Percentiles rank a stretch among this genome's conserved stretches.
Evolutionary conservation across 805 yeast species (phyloP).

Genomic region (Schizosaccharomyces japonicus): DNA sequence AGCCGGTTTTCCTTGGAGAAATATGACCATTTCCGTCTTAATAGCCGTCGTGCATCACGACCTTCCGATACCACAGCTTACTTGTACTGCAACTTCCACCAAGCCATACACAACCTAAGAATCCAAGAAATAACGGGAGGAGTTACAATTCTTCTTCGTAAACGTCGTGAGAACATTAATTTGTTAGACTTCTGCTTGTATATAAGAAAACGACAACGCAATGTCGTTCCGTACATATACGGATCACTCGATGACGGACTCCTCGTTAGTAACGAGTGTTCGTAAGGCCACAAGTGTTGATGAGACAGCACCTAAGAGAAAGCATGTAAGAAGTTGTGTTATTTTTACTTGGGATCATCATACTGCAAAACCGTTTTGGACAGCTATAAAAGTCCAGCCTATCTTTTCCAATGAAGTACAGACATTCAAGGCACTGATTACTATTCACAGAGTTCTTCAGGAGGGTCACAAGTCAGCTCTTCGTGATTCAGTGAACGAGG

Average conservation of each 20-base stretch:
- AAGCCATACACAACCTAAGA: too few relatives aligned
- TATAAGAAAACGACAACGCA: not conserved
- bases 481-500: slow-evolving; percentile 54
- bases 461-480: slow-evolving; percentile 86
- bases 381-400: slow-evolving; percentile 54
- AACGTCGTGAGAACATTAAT: too few relatives aligned
- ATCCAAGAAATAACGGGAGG: too few relatives aligned
- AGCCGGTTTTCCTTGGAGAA: too few relatives aligned
- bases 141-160: not conserved
- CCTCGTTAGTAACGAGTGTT: slow-evolving; percentile 25
- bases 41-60: too few relatives aligned
- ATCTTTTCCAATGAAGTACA: slow-evolving; percentile 63
- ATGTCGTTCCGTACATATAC: not conserved
- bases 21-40: too few relatives aligned
- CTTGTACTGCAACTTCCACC: too few relatives aligned
- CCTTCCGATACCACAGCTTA: too few relatives aligned
- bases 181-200: not conserved
- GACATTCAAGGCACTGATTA: slow-evolving; percentile 61
- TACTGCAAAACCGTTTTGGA: slow-evolving; percentile 65
- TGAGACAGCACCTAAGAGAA: slow-evolving; percentile 81
- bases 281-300: slow-evolving; percentile 70
- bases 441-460: slow-evolving; percentile 78
- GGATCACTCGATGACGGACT: slow-evolving; percentile 7
- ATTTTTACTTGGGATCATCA: slow-evolving; percentile 93
- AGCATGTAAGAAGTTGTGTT: slow-evolving; percentile 74